phyloP scores from a whole-genome alignment of 2,329 filamentous ascomycete species.

The Fonsecaea erecta region DNA sequence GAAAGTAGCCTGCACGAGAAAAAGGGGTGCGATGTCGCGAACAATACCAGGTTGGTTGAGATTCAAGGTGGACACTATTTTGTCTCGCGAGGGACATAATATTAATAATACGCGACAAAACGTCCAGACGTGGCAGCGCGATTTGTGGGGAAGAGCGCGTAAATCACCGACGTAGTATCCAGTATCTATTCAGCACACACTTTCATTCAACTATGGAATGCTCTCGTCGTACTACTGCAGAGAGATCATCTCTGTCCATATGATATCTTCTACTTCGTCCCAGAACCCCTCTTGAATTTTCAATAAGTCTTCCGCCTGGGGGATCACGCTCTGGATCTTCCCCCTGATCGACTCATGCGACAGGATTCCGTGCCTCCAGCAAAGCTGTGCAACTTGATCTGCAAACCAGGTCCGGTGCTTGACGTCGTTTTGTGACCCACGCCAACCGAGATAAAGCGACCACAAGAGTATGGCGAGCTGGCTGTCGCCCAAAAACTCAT shows the following conservation, averaged over 20 bases:
- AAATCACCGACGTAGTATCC: too few species aligned
- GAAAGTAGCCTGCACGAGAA: neutral
- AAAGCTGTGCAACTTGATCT: slow-evolving; percentile 15
- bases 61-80: neutral
- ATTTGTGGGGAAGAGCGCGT: neutral
- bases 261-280: slow-evolving; percentile 15
- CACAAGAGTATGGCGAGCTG: slow-evolving; percentile 21
- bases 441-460: slow-evolving; percentile 27
- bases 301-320: slow-evolving; percentile 15
- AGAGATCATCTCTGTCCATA: slow-evolving; percentile 19
- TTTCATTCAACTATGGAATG: too few species aligned
- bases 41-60: slow-evolving; percentile 4
- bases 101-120: too few species aligned
- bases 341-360: slow-evolving; percentile 4
- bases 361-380: slow-evolving; percentile 25
- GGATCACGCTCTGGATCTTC: slow-evolving; percentile 22
- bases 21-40: neutral
- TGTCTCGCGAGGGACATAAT: too few species aligned
- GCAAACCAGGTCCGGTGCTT: slow-evolving; percentile 18
- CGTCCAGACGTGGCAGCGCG: neutral
- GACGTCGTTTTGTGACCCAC: slow-evolving; percentile 5
- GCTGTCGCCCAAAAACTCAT: neutral
- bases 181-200: too few species aligned
- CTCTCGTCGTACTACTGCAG: neutral
- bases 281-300: slow-evolving; percentile 11